These are phyloP conservation scores for Cordyceps fumosorosea DNA, from an alignment of 2,329 filamentous ascomycete species.

Conservation along the genomic window DNA sequence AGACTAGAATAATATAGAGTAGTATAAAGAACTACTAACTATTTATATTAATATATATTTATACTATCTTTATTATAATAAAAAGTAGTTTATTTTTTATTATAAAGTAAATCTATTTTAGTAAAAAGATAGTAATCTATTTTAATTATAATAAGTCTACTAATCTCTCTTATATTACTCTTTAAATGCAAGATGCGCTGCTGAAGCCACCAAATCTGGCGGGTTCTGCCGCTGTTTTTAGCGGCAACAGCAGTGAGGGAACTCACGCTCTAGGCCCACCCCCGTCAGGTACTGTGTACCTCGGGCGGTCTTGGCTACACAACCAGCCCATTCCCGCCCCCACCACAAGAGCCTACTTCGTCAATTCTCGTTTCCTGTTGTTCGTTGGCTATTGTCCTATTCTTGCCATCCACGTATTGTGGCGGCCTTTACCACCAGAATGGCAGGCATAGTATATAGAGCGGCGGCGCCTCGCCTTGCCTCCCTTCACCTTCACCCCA, in stretches of 20 bases:
- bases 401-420: not conserved
- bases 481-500: not conserved
- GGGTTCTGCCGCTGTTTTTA: slow-evolving; percentile 13
- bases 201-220: slow-evolving; percentile 8
- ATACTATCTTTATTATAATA: too few relatives aligned
- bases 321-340: not conserved
- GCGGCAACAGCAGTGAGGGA: slow-evolving; percentile 10
- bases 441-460: not conserved
- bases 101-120: too few relatives aligned
- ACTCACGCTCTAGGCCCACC: not conserved
- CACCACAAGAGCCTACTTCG: not conserved
- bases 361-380: not conserved
- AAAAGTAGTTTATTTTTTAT: too few relatives aligned
- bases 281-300: slow-evolving; percentile 14
- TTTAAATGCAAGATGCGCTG: slow-evolving; percentile 5
- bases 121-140: too few relatives aligned
- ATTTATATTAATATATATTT: too few relatives aligned
- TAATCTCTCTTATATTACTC: too few relatives aligned
- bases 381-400: not conserved
- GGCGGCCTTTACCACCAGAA: not conserved
- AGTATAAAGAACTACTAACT: too few relatives aligned
- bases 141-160: too few relatives aligned
- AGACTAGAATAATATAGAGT: too few relatives aligned
- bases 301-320: not conserved
- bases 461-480: not conserved